phyloP scores from a whole-genome alignment of 306 rosid species.

The Comarum palustre region DNA sequence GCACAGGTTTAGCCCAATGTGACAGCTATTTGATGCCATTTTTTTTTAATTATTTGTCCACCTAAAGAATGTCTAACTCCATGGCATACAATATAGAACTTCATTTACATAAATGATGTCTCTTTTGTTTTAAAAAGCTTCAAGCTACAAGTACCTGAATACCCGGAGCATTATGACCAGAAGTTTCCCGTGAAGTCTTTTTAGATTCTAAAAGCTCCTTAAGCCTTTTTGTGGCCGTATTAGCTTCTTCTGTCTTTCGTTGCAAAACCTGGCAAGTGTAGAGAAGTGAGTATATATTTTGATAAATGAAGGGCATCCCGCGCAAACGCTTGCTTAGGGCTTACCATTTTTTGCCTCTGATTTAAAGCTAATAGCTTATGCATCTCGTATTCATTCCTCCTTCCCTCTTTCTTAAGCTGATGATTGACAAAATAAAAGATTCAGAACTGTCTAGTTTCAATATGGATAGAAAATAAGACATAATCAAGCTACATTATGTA shows the following conservation, averaged over 20 bases:
- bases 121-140: not conserved
- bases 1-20: not conserved
- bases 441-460: not conserved
- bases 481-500: slow-evolving; percentile 5
- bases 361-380: slow-evolving; percentile 87
- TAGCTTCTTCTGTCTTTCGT: slow-evolving; percentile 95
- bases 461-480: not conserved
- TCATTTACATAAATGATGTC: not conserved
- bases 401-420: slow-evolving; percentile 98
- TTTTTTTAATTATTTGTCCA: not conserved
- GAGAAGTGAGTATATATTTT: slow-evolving; percentile 18
- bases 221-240: slow-evolving; percentile 84
- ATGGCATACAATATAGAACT: not conserved
- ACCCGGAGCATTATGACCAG: slow-evolving; percentile 68
- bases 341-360: slow-evolving; percentile 94
- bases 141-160: slow-evolving; percentile 56
- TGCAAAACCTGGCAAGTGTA: slow-evolving; percentile 68
- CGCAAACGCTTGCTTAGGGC: slow-evolving; percentile 22
- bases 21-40: not conserved
- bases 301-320: slow-evolving; percentile 1
- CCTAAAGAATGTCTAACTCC: not conserved
- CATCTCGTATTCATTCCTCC: slow-evolving; percentile 96
- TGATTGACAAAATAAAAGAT: slow-evolving; percentile 24
- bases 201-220: slow-evolving; percentile 88
- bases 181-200: slow-evolving; percentile 67